Evolutionary conservation across 805 yeast species (phyloP).

Genomic region (Cyberlindnera bimundalis): DNA sequence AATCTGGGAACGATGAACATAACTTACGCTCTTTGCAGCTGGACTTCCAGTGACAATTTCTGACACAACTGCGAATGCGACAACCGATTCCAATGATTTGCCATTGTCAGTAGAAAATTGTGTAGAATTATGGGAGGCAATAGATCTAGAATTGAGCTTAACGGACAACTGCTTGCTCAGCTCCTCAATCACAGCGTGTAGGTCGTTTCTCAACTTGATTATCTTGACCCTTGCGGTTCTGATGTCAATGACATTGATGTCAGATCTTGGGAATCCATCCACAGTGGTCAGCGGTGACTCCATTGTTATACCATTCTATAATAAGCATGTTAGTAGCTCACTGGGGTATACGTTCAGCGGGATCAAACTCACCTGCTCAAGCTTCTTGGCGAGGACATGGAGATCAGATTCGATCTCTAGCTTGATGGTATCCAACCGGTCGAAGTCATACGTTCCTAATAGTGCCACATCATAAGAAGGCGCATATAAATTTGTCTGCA

Average conservation of each 20-base stretch:
- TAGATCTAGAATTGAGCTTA: constrained; percentile 39
- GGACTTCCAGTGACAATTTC: constrained; percentile 40
- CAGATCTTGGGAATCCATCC: constrained; percentile 86
- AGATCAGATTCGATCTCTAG: constrained; percentile 15
- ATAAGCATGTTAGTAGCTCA: not conserved
- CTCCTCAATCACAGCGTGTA: constrained; percentile 42
- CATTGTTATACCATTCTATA: constrained; percentile 53
- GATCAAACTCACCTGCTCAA: constrained; percentile 27
- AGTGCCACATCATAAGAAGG: constrained; percentile 12
- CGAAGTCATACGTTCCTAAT: constrained; percentile 8
- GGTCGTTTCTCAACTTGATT: constrained; percentile 68
- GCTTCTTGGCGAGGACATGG: constrained; percentile 15
- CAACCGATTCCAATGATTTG: not conserved
- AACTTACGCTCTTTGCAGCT: constrained; percentile 33
- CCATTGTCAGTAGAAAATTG: not conserved
- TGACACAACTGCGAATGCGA: constrained; percentile 52
- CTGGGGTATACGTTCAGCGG: not conserved
- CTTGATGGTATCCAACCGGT: constrained; percentile 12
- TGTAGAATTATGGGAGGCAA: no score
- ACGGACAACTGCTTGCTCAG: constrained; percentile 45
- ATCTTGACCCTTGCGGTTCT: constrained; percentile 61
- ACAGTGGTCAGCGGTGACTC: constrained; percentile 55
- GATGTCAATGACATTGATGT: constrained; percentile 73
- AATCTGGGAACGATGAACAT: no score
- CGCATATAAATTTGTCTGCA: constrained; percentile 12